Evolutionary conservation across 371 early-diverging fungal genomes (phyloP).

Genomic region (Mortierella sp.): DNA sequence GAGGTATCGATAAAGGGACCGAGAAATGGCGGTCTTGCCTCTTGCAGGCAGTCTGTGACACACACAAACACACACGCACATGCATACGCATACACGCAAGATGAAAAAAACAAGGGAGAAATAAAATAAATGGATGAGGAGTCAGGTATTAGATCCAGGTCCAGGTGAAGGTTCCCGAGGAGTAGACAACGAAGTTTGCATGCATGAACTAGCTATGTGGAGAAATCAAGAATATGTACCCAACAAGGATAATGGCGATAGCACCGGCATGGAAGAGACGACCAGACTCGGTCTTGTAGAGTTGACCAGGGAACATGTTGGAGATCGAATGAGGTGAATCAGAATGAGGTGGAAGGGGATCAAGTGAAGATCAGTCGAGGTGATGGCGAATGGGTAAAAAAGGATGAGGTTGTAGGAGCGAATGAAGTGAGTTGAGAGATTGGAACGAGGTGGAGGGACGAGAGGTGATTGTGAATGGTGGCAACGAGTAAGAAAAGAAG

Average conservation of each 20-base stretch:
- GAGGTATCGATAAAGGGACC: slow-evolving; percentile 92
- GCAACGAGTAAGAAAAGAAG: background rate
- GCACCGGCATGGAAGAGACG: slow-evolving; percentile 88
- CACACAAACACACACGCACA: background rate
- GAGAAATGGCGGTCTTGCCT: slow-evolving; percentile 89
- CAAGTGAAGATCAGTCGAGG: no score
- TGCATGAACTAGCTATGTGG: background rate
- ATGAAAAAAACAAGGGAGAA: background rate
- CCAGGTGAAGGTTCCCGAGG: background rate
- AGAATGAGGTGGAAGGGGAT: background rate
- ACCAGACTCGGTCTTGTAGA: slow-evolving; percentile 84
- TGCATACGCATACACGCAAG: background rate
- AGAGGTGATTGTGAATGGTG: background rate
- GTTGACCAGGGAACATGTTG: slow-evolving; percentile 70
- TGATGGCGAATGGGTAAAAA: background rate
- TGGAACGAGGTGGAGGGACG: background rate
- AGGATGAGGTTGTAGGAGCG: no score
- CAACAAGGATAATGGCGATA: slow-evolving; percentile 88
- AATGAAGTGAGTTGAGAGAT: background rate
- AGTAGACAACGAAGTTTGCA: background rate
- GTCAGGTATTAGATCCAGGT: background rate
- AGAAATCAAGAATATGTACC: no score
- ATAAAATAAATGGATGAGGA: background rate
- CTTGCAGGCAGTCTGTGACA: slow-evolving; percentile 80
- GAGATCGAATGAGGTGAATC: background rate